These are phyloP conservation scores for Psilocybe subaeruginosa DNA, from an alignment of 768 basidiomycete genomes.

Conservation along the genomic window DNA sequence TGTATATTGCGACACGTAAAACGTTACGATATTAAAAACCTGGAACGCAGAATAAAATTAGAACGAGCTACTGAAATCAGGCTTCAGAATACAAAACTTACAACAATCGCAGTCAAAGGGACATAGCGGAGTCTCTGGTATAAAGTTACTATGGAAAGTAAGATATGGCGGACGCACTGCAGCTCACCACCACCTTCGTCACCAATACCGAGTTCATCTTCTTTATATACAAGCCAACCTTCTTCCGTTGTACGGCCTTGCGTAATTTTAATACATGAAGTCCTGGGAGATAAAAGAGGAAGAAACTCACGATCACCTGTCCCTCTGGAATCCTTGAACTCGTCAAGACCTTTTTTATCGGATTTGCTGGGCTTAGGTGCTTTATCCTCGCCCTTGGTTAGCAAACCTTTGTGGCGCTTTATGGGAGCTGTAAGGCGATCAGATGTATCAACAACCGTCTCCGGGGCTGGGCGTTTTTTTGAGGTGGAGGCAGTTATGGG, in stretches of 20 bases:
- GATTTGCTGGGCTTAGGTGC: slow-evolving; percentile 9
- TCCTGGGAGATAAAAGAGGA: neutral
- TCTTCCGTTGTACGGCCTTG: slow-evolving; percentile 82
- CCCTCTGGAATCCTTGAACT: slow-evolving; percentile 78
- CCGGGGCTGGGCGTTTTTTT: slow-evolving; percentile 47
- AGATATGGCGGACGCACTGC: slow-evolving; percentile 7
- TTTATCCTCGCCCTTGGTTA: slow-evolving; percentile 5
- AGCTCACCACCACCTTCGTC: slow-evolving; percentile 72
- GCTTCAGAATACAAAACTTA: slow-evolving; percentile 35
- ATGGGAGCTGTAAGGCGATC: slow-evolving; percentile 24
- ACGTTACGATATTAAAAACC: slow-evolving; percentile 25
- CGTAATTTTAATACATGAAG: slow-evolving; percentile 1
- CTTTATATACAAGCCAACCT: slow-evolving; percentile 79
- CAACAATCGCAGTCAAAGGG: slow-evolving; percentile 92
- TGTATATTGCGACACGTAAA: slow-evolving; percentile 12
- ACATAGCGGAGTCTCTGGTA: slow-evolving; percentile 77
- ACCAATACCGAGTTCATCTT: slow-evolving; percentile 77
- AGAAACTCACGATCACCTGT: slow-evolving; percentile 61
- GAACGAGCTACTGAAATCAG: neutral
- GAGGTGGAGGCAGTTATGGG: slow-evolving; percentile 17
- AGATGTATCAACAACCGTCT: slow-evolving; percentile 74
- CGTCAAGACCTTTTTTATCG: slow-evolving; percentile 10
- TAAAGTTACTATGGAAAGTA: slow-evolving; percentile 26
- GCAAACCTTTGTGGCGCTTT: slow-evolving; percentile 43
- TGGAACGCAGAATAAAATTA: slow-evolving; percentile 1